Evolutionary conservation across 129 eudicot species (phyloP).

Genomic region (Mikania micrantha): DNA sequence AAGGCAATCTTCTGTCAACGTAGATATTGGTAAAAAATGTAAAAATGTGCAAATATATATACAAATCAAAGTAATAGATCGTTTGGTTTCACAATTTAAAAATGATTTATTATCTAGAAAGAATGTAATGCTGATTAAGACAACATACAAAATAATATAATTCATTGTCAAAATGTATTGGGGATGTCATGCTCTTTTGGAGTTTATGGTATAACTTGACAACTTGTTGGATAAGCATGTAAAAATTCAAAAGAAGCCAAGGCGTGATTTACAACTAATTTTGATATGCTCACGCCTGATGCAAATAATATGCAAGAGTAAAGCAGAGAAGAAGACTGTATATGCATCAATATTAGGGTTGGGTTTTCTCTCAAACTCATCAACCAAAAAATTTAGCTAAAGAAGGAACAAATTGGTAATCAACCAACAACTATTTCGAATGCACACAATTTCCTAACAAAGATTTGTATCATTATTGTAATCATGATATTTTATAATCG

Average conservation of each 20-base stretch:
- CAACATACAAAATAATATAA: background rate
- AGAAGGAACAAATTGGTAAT: background rate
- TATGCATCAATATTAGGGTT: background rate
- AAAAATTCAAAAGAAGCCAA: no score
- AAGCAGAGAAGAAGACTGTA: background rate
- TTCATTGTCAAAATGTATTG: background rate
- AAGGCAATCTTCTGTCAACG: background rate
- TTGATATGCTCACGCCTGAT: background rate
- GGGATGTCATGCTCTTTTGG: background rate
- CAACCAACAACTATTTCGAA: background rate
- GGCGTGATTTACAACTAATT: no score
- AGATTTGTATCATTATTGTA: background rate
- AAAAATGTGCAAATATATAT: background rate
- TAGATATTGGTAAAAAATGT: background rate
- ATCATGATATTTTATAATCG: background rate
- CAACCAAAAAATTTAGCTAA: background rate
- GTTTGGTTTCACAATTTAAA: background rate
- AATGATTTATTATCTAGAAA: background rate
- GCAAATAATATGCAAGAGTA: background rate
- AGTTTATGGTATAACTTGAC: background rate
- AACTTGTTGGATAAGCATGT: no score
- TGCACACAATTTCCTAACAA: background rate
- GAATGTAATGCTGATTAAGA: background rate
- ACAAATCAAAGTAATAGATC: background rate
- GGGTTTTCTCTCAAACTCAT: background rate